These are phyloP conservation scores for Ganoderma boninense DNA, from an alignment of 1,284 basidiomycete species.

Conservation along the genomic window DNA sequence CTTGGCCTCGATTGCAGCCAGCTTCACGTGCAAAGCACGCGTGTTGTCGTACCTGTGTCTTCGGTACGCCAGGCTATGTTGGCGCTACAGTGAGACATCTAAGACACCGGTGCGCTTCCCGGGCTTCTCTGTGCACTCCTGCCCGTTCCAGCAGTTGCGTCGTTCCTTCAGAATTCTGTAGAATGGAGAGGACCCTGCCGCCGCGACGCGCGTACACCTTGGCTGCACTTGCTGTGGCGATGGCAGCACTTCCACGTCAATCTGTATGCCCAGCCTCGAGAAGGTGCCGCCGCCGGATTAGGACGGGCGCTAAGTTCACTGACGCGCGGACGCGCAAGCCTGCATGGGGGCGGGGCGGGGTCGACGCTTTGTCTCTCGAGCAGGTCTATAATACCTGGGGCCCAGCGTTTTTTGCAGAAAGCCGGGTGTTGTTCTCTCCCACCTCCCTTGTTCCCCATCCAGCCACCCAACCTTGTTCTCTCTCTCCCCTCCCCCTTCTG, in stretches of 20 bases:
- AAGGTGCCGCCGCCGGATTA: not conserved
- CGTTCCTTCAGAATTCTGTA: conserved; percentile 3
- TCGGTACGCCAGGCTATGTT: not conserved
- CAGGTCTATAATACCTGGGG: not conserved
- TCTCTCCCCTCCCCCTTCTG: no score
- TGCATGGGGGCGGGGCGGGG: not conserved
- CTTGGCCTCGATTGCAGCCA: not conserved
- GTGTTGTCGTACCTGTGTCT: not conserved
- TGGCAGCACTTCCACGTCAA: not conserved
- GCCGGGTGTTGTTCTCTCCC: not conserved
- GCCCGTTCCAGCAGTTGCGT: not conserved
- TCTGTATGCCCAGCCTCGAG: not conserved
- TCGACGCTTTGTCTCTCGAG: not conserved
- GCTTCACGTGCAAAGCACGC: not conserved
- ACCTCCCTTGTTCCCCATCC: conserved; percentile 1
- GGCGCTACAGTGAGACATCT: conserved; percentile 1
- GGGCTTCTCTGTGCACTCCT: not conserved
- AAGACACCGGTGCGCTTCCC: conserved; percentile 1
- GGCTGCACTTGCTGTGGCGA: not conserved
- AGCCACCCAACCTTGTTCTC: conserved; percentile 2
- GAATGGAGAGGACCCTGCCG: conserved; percentile 2
- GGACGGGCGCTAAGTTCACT: not conserved
- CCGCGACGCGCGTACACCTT: not conserved
- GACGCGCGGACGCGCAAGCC: not conserved
- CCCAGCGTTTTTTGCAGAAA: not conserved